Percentiles rank a stretch among this genome's conserved stretches.
These are phyloP conservation scores for Spathaspora arborariae DNA, from an alignment of 805 yeast species.

Conservation along the genomic window DNA sequence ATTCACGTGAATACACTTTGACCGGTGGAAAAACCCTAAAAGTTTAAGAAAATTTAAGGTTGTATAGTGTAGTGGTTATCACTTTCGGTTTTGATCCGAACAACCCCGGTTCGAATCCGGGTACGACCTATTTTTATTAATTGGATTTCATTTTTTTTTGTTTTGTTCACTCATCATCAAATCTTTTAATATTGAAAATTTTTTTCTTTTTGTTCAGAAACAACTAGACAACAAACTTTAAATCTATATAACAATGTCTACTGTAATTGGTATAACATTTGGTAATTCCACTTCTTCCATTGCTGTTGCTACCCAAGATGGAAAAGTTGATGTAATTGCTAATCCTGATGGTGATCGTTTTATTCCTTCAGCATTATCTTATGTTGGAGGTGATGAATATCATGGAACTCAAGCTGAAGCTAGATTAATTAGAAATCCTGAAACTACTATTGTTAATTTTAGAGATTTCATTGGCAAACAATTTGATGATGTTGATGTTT, in stretches of 20 bases:
- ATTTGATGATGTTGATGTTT: slow-evolving; percentile 65
- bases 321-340: slow-evolving; percentile 94
- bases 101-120: slow-evolving; percentile 88
- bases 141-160: neutral
- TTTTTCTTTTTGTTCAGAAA: slow-evolving; percentile 1
- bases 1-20: neutral
- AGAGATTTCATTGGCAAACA: slow-evolving; percentile 86
- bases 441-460: slow-evolving; percentile 83
- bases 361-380: slow-evolving; percentile 88
- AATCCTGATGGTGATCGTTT: slow-evolving; percentile 99
- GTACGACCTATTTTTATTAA: slow-evolving; percentile 41
- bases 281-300: slow-evolving; percentile 96
- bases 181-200: slow-evolving; percentile 1
- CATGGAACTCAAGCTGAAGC: slow-evolving; percentile 96
- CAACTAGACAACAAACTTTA: neutral
- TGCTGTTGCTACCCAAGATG: slow-evolving; percentile 81
- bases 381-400: slow-evolving; percentile 92
- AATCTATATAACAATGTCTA: slow-evolving; percentile 23
- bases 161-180: slow-evolving; percentile 1
- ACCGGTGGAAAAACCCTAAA: neutral
- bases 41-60: slow-evolving; percentile 8
- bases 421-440: slow-evolving; percentile 87
- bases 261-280: slow-evolving; percentile 88
- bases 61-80: slow-evolving; percentile 70
- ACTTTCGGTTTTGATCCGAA: slow-evolving; percentile 78